A percentile compares a stretch with the other conserved stretches of the same genome.
phyloP scores from a whole-genome alignment of 2,329 filamentous ascomycete genomes.

The Clonostachys byssicola region DNA sequence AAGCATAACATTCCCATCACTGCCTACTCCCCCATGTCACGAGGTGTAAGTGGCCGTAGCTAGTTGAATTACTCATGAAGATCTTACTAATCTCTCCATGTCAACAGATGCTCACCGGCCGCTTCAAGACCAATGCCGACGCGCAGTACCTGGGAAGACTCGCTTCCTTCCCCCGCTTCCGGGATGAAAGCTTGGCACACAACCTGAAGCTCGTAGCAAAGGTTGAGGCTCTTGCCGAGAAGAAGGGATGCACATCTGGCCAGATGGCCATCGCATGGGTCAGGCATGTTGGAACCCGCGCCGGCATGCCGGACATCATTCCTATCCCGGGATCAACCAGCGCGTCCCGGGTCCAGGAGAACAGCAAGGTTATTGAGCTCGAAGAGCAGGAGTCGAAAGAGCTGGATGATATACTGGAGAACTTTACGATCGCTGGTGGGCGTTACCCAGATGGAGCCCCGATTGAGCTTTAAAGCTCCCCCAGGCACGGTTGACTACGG shows the following conservation, averaged over 20 bases:
- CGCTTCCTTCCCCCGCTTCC: conserved; percentile 51
- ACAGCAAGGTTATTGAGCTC: conserved; percentile 44
- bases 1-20: conserved; percentile 66
- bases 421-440: conserved; percentile 40
- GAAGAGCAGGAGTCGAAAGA: conserved; percentile 43
- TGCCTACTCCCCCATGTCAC: conserved; percentile 68
- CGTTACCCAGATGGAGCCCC: conserved; percentile 36
- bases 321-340: conserved; percentile 64
- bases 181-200: conserved; percentile 54
- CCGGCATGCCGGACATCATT: conserved; percentile 54
- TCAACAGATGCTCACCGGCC: conserved; percentile 37
- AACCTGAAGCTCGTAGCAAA: conserved; percentile 59
- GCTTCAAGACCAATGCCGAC: conserved; percentile 48
- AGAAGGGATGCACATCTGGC: conserved; percentile 55
- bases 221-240: conserved; percentile 50
- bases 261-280: conserved; percentile 68
- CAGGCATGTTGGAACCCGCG: conserved; percentile 37
- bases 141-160: conserved; percentile 47
- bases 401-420: conserved; percentile 43
- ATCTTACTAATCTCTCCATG: too few species aligned
- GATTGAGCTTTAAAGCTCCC: too few species aligned
- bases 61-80: too few species aligned
- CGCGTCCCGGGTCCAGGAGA: conserved; percentile 54
- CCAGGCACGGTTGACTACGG: too few species aligned
- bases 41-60: conserved; percentile 25